phyloP scores from a whole-genome alignment of 768 basidiomycete species.

The Boletus rubescentipes region DNA sequence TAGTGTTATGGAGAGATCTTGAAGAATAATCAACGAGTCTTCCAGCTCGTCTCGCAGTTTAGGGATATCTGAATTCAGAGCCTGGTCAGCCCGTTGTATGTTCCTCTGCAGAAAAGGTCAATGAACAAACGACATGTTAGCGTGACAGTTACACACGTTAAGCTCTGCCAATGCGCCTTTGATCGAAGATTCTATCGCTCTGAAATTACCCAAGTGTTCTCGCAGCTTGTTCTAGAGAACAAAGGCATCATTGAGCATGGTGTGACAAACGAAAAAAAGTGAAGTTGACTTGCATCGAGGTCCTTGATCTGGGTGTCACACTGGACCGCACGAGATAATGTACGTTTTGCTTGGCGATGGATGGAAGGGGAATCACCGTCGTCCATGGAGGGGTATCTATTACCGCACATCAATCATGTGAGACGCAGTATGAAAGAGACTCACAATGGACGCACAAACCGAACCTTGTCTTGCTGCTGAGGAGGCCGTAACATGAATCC shows the following conservation, averaged over 20 bases:
- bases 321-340: constrained; percentile 46
- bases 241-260: neutral
- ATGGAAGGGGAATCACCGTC: constrained; percentile 21
- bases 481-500: neutral
- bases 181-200: constrained; percentile 67
- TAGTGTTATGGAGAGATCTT: constrained; percentile 55
- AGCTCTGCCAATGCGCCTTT: constrained; percentile 62
- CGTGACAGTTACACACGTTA: constrained; percentile 43
- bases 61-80: constrained; percentile 58
- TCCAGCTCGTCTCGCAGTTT: constrained; percentile 61
- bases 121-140: neutral
- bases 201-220: constrained; percentile 71
- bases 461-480: neutral
- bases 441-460: constrained; percentile 10
- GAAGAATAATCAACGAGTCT: constrained; percentile 55
- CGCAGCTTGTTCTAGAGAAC: constrained; percentile 55
- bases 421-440: neutral
- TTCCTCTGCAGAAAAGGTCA: constrained; percentile 45
- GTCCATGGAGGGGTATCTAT: constrained; percentile 13
- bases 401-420: neutral
- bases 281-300: constrained; percentile 45
- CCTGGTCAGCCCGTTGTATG: constrained; percentile 56
- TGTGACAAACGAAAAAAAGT: neutral
- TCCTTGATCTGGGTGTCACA: constrained; percentile 62
- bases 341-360: constrained; percentile 46